phyloP scores from a whole-genome alignment of 2,329 filamentous ascomycete species.

The Juglanconis oblonga region DNA sequence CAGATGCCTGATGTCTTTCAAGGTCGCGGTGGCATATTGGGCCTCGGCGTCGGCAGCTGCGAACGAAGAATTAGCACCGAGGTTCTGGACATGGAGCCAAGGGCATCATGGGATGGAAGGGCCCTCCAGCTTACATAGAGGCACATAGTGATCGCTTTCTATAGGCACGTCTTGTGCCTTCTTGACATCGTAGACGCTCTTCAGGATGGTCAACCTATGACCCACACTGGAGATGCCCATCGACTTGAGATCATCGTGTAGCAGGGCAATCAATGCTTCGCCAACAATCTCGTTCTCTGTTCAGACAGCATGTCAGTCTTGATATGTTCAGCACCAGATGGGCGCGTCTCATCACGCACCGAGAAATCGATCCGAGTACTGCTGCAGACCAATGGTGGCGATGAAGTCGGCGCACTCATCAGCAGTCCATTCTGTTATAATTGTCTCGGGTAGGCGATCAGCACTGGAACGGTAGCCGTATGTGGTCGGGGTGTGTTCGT shows the following conservation, averaged over 20 bases:
- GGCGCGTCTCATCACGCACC: conserved; percentile 54
- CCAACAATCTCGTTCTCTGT: conserved; percentile 92
- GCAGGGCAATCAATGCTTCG: conserved; percentile 82
- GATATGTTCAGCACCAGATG: neutral
- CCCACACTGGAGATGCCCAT: conserved; percentile 92
- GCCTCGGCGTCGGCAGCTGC: conserved; percentile 85
- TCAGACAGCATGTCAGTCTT: conserved; percentile 23
- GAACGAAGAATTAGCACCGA: conserved; percentile 18
- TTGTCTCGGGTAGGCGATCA: conserved; percentile 68
- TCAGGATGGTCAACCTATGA: conserved; percentile 90
- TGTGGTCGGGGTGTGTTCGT: conserved; percentile 77
- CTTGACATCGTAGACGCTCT: conserved; percentile 95
- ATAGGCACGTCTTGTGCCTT: conserved; percentile 88
- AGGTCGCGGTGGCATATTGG: conserved; percentile 80
- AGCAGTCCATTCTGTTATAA: conserved; percentile 76
- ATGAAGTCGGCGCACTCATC: conserved; percentile 92
- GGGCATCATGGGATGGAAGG: neutral
- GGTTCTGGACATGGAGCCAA: neutral
- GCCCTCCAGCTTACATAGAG: conserved; percentile 66
- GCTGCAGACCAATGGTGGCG: conserved; percentile 70
- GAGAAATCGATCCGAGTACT: conserved; percentile 80
- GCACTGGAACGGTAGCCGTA: conserved; percentile 65
- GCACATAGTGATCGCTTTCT: conserved; percentile 90
- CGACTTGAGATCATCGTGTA: conserved; percentile 91
- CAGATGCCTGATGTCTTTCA: conserved; percentile 88